Percentiles rank a stretch among this genome's conserved stretches.
Conservation (phyloP, 768 basidiomycete genomes). For the Leccinum subgranulosum region DNA sequence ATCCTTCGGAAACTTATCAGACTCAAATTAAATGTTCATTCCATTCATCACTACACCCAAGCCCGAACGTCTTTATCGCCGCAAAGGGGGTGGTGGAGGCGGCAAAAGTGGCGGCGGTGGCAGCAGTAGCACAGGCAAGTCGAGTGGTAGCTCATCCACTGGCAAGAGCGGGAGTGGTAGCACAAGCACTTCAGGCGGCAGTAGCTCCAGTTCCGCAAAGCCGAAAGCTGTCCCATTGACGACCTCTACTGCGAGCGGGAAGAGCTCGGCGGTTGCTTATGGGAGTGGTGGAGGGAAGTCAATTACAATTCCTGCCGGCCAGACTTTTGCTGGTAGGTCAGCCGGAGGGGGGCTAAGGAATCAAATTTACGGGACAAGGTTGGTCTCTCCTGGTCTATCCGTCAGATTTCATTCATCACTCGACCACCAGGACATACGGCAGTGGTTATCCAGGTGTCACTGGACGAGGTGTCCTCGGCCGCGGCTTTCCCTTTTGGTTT, state of each 20-base stretch:
- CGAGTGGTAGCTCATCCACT: conserved; percentile 9
- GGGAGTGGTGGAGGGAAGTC: conserved; percentile 31
- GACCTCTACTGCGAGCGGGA: conserved; percentile 20
- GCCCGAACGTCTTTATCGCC: conserved; percentile 15
- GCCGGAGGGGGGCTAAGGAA: conserved; percentile 52
- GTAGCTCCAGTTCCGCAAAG: conserved; percentile 6
- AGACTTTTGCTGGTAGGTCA: conserved; percentile 44
- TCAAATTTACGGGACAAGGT: conserved; percentile 46
- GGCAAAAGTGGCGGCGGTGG: conserved; percentile 18
- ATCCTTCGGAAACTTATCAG: neutral
- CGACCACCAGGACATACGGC: conserved; percentile 45
- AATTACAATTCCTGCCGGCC: conserved; percentile 41
- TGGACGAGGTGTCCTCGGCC: conserved; percentile 44
- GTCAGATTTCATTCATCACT: neutral
- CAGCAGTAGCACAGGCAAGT: conserved; percentile 9
- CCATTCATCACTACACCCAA: conserved; percentile 13
- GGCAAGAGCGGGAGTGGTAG: neutral
- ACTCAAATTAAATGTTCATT: conserved; percentile 14
- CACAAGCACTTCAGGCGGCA: neutral
- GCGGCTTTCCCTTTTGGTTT: conserved; percentile 61
- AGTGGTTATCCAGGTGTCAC: conserved; percentile 58
- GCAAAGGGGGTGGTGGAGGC: conserved; percentile 34
- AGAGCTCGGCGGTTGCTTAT: conserved; percentile 29
- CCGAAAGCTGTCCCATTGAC: conserved; percentile 18
- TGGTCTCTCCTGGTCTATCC: conserved; percentile 7